phyloP scores from a whole-genome alignment of 345 rosid genomes.

The Euclidium syriacum region DNA sequence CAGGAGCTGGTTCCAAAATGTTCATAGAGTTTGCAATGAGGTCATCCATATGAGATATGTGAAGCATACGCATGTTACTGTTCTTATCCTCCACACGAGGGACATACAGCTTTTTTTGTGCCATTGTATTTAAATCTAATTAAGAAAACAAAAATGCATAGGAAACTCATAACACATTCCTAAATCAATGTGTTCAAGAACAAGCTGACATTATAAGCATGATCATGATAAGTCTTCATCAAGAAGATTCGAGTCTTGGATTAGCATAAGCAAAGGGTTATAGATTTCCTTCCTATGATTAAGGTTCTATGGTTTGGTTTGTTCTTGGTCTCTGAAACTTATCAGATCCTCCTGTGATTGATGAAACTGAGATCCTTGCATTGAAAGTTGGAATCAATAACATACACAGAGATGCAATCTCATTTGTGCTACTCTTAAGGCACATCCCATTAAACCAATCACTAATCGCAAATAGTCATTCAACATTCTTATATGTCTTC shows the following conservation, averaged over 20 bases:
- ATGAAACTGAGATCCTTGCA: neutral
- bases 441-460: neutral
- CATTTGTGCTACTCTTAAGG: neutral
- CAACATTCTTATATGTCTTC: neutral
- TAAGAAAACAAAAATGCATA: neutral
- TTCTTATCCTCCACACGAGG: slow-evolving; percentile 96
- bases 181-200: neutral
- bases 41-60: slow-evolving; percentile 66
- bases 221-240: neutral
- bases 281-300: neutral
- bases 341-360: neutral
- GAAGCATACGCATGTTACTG: slow-evolving; percentile 81
- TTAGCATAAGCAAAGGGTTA: neutral
- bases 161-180: neutral
- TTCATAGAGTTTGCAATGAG: slow-evolving; percentile 84
- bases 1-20: slow-evolving; percentile 83
- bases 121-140: slow-evolving; percentile 34
- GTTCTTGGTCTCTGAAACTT: neutral
- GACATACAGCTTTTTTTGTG: slow-evolving; percentile 67
- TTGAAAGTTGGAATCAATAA: neutral
- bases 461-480: neutral
- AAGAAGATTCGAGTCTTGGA: neutral
- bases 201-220: neutral
- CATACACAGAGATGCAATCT: neutral
- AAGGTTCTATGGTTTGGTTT: neutral